A percentile compares a stretch with the other conserved stretches of the same genome.
These are phyloP conservation scores for Aspergillus aculeatinus DNA, from an alignment of 2,329 filamentous ascomycete genomes.

Conservation along the genomic window DNA sequence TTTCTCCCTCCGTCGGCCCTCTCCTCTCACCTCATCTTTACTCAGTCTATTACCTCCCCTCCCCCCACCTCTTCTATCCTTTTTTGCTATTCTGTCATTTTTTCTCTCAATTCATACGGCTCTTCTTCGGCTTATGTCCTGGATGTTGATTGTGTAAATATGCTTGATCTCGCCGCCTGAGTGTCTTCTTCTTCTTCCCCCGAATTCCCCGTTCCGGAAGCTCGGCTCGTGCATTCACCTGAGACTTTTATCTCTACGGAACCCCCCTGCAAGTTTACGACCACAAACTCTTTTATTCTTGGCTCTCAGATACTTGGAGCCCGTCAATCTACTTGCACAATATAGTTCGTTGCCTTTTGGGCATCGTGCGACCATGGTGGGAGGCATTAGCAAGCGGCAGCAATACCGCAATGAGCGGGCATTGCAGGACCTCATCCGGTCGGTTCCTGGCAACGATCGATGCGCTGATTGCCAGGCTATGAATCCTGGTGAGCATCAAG, in stretches of 20 bases:
- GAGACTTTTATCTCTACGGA: conserved; percentile 10
- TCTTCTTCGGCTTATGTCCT: conserved; percentile 6
- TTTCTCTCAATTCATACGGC: not conserved
- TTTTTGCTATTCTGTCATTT: not conserved
- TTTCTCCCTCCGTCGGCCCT: no score
- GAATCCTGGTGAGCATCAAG: conserved; percentile 73
- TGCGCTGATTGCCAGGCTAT: conserved; percentile 91
- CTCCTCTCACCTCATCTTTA: not conserved
- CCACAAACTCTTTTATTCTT: conserved; percentile 15
- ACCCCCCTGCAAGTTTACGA: conserved; percentile 8
- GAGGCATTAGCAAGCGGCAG: conserved; percentile 86
- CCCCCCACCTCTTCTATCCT: not conserved
- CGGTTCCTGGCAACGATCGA: conserved; percentile 80
- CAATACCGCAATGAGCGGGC: conserved; percentile 94
- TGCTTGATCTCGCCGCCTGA: conserved; percentile 16
- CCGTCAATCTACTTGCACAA: not conserved
- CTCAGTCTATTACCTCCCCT: no score
- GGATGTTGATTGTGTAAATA: conserved; percentile 15
- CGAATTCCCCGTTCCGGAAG: conserved; percentile 14
- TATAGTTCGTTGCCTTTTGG: not conserved
- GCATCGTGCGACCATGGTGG: conserved; percentile 57
- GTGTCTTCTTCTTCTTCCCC: not conserved
- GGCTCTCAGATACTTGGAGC: not conserved
- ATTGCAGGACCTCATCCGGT: conserved; percentile 84
- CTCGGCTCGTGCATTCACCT: conserved; percentile 15